Percentiles rank a stretch among this genome's conserved stretches.
These are phyloP conservation scores for Globisporangium lucens DNA, from an alignment of 352 stramenopile species.

Conservation along the genomic window DNA sequence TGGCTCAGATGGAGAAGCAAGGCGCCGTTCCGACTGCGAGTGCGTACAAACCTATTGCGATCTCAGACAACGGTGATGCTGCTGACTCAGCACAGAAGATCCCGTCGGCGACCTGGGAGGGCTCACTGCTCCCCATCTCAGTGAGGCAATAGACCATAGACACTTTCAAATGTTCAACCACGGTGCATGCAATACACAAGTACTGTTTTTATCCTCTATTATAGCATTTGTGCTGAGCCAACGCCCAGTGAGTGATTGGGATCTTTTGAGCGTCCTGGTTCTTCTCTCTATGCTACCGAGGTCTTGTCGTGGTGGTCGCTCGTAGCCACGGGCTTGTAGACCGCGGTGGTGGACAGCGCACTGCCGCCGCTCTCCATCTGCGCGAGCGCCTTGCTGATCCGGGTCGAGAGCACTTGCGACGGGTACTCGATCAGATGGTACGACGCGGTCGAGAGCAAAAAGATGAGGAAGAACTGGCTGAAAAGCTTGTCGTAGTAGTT, in stretches of 20 bases:
- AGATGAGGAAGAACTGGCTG: slow-evolving; percentile 19
- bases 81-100: background rate
- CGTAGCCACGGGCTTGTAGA: too few species aligned
- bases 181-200: background rate
- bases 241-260: too few species aligned
- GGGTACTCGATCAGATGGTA: slow-evolving; percentile 44
- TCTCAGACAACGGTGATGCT: too few species aligned
- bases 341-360: background rate
- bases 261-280: too few species aligned
- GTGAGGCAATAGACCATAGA: background rate
- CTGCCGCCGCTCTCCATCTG: background rate
- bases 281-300: background rate
- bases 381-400: slow-evolving; percentile 19
- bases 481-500: slow-evolving; percentile 18
- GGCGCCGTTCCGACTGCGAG: background rate
- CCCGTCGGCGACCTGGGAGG: background rate
- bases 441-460: slow-evolving; percentile 27
- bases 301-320: background rate
- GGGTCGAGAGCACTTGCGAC: slow-evolving; percentile 15
- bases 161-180: background rate
- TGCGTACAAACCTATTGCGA: background rate
- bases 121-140: background rate
- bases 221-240: background rate
- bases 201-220: background rate
- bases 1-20: background rate